Percentiles rank a stretch among this genome's conserved stretches.
These are phyloP conservation scores for Colletotrichum sp. DNA, from an alignment of 2,329 filamentous ascomycete species.

Conservation along the genomic window DNA sequence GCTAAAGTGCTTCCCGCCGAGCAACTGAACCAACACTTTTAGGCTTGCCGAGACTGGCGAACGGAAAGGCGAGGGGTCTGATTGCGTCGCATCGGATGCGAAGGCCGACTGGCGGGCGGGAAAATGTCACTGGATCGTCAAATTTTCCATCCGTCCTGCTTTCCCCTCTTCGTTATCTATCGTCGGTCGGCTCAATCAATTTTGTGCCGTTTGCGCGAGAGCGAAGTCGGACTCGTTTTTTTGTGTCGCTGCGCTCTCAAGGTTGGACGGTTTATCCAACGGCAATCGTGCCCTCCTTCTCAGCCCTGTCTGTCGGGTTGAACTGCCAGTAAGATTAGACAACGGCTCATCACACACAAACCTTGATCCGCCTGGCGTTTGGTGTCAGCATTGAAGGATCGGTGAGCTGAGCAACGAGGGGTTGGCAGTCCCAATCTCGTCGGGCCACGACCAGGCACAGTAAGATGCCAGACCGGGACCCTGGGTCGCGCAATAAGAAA, in stretches of 20 bases:
- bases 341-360: background rate
- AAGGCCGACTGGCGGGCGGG: background rate
- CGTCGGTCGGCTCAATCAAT: background rate
- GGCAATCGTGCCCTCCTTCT: background rate
- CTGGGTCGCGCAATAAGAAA: background rate
- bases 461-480: background rate
- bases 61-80: background rate
- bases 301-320: background rate
- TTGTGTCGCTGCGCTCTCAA: background rate
- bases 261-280: background rate
- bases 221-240: slow-evolving; percentile 7
- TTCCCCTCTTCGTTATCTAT: background rate
- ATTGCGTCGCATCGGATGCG: background rate
- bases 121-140: background rate
- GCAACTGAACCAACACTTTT: background rate
- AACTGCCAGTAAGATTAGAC: background rate
- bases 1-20: background rate
- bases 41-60: slow-evolving; percentile 13
- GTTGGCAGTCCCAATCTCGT: background rate
- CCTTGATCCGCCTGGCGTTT: background rate
- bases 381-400: background rate
- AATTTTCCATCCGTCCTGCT: background rate
- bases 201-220: background rate
- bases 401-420: background rate
- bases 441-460: background rate